Conservation (phyloP, 2,329 filamentous ascomycete species). For the Cytospora paraplurivora region DNA sequence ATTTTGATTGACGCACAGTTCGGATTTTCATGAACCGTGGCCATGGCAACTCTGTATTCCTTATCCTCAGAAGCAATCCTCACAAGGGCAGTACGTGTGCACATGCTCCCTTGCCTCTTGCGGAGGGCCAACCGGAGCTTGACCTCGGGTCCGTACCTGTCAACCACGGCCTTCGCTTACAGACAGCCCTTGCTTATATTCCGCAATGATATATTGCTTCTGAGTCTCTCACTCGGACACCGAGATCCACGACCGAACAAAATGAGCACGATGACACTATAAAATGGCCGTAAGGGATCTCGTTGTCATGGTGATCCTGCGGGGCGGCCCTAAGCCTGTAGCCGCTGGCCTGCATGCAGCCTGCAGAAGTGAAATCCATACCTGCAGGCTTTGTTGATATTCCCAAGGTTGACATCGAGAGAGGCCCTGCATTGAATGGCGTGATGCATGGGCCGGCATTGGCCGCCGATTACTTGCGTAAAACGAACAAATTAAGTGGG, state of each 20-base stretch:
- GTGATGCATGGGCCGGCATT: conserved; percentile 4
- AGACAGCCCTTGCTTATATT: too few species aligned
- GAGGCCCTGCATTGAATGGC: conserved; percentile 6
- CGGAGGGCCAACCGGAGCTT: not conserved
- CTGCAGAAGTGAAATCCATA: conserved; percentile 19
- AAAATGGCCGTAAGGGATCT: not conserved
- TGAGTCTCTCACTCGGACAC: not conserved
- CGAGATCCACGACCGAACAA: not conserved
- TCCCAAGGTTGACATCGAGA: not conserved
- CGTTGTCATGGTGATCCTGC: conserved; percentile 26
- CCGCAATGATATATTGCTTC: too few species aligned
- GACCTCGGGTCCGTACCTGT: conserved; percentile 1
- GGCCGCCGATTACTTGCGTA: conserved; percentile 15
- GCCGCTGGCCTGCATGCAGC: conserved; percentile 24
- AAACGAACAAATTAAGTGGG: conserved; percentile 2
- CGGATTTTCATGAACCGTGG: not conserved
- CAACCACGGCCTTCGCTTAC: too few species aligned
- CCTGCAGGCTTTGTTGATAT: conserved; percentile 4
- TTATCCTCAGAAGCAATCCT: not conserved
- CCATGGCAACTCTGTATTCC: not conserved
- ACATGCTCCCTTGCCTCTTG: not conserved
- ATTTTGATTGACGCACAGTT: conserved; percentile 18
- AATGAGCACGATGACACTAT: not conserved
- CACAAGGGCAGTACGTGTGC: not conserved
- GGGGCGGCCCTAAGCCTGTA: conserved; percentile 4